Evolutionary conservation across 2,329 filamentous ascomycete genomes (phyloP).

Genomic region (Elsinoe australis): DNA sequence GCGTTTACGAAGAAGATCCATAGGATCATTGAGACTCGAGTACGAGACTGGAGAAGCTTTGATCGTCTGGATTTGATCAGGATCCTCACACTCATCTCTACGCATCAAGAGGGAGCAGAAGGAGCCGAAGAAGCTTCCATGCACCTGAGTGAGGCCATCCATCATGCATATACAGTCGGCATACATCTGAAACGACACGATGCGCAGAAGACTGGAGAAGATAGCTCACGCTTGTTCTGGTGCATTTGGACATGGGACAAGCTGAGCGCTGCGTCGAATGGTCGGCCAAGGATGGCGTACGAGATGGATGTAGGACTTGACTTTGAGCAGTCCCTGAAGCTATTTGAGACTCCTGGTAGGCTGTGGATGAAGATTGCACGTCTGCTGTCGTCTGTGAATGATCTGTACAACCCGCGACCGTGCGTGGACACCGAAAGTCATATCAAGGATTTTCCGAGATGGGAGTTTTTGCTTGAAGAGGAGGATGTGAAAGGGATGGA

Average conservation of each 20-base stretch:
- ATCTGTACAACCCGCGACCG: slow-evolving; percentile 40
- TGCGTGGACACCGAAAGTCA: slow-evolving; percentile 22
- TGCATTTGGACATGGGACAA: slow-evolving; percentile 44
- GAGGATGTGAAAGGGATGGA: slow-evolving; percentile 40
- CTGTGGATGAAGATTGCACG: slow-evolving; percentile 40
- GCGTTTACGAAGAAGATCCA: slow-evolving; percentile 42
- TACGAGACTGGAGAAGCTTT: slow-evolving; percentile 37
- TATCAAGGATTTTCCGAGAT: slow-evolving; percentile 16
- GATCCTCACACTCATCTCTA: slow-evolving; percentile 40
- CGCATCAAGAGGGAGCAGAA: slow-evolving; percentile 43
- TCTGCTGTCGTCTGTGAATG: slow-evolving; percentile 41
- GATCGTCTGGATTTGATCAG: slow-evolving; percentile 43
- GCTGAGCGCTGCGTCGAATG: slow-evolving; percentile 41
- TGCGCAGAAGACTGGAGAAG: slow-evolving; percentile 56
- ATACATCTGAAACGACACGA: slow-evolving; percentile 49
- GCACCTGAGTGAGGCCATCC: slow-evolving; percentile 42
- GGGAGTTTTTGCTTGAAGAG: slow-evolving; percentile 16
- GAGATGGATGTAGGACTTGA: slow-evolving; percentile 42
- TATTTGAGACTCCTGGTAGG: slow-evolving; percentile 41
- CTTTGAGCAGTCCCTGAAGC: slow-evolving; percentile 36
- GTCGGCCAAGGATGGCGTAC: slow-evolving; percentile 41
- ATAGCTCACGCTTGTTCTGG: slow-evolving; percentile 38
- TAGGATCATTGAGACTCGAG: slow-evolving; percentile 35
- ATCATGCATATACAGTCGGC: slow-evolving; percentile 44
- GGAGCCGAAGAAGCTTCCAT: slow-evolving; percentile 37